Evolutionary conservation across 176 grass and related monocot genomes (phyloP).

Genomic region (Ampelocalamus luodianensis): DNA sequence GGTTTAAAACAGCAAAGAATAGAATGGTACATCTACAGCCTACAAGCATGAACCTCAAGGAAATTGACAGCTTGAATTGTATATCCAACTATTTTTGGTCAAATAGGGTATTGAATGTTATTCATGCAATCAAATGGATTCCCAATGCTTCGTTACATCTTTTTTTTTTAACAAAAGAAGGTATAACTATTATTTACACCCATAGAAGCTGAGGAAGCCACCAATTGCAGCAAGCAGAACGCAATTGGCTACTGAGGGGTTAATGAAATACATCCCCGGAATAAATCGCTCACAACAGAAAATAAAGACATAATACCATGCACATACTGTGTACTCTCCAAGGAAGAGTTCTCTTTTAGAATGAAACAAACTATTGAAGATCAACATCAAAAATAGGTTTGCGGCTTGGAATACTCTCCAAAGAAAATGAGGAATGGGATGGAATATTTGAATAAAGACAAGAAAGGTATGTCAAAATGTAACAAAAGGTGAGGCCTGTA

Average conservation of each 20-base stretch:
- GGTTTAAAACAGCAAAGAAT: neutral
- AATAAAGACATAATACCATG: conserved; percentile 4
- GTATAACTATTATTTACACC: neutral
- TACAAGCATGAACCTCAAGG: neutral
- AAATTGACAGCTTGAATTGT: neutral
- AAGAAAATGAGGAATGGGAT: neutral
- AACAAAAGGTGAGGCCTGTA: neutral
- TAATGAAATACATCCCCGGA: neutral
- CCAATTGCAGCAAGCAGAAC: neutral
- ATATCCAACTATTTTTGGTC: neutral
- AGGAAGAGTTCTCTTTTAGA: neutral
- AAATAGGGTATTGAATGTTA: neutral
- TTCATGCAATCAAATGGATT: conserved; percentile 13
- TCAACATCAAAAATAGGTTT: neutral
- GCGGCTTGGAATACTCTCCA: neutral
- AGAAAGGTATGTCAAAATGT: neutral
- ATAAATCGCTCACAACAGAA: conserved; percentile 19
- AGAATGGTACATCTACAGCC: neutral
- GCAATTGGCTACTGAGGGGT: neutral
- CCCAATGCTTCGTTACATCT: neutral
- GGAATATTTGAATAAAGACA: neutral
- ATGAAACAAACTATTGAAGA: neutral
- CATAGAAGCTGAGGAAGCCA: neutral
- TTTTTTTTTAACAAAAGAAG: neutral
- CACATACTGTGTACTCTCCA: neutral